Conservation (phyloP, 2,329 filamentous ascomycete genomes). For the Colletotrichum karsti region DNA sequence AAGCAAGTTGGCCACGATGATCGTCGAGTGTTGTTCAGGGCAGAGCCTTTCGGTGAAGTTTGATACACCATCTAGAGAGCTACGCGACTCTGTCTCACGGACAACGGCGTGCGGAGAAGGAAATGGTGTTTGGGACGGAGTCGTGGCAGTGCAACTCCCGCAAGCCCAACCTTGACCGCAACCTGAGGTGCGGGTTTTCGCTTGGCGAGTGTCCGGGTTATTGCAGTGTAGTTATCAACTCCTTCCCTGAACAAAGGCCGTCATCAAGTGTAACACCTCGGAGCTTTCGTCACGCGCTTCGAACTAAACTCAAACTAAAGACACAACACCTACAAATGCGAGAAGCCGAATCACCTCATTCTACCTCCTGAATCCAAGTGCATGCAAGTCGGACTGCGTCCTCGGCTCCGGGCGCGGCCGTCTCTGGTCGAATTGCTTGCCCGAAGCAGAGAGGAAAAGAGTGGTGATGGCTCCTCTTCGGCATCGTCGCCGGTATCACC, state of each 20-base stretch:
- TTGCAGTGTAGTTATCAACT: neutral
- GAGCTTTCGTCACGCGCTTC: neutral
- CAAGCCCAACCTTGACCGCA: neutral
- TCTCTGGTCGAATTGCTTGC: conserved; percentile 62
- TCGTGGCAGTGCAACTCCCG: conserved; percentile 16
- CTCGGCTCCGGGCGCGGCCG: conserved; percentile 59
- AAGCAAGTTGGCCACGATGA: no score
- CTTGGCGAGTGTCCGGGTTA: neutral
- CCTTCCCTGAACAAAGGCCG: neutral
- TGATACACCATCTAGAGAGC: no score
- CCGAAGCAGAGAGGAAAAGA: conserved; percentile 37
- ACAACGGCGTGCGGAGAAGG: conserved; percentile 25
- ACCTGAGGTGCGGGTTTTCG: neutral
- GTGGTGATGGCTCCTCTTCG: conserved; percentile 30
- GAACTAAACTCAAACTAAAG: neutral
- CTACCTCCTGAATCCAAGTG: conserved; percentile 33
- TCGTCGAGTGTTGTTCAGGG: no score
- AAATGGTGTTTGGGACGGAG: neutral
- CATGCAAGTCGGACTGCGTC: conserved; percentile 61
- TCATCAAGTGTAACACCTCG: conserved; percentile 4
- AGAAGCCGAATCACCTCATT: neutral
- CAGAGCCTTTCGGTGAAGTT: no score
- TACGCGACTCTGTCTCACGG: conserved; percentile 14
- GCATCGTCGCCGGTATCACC: neutral
- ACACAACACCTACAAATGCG: neutral